Evolutionary conservation across 78 protist species (phyloP).

Genomic region (Dictyostelium capitatum): DNA sequence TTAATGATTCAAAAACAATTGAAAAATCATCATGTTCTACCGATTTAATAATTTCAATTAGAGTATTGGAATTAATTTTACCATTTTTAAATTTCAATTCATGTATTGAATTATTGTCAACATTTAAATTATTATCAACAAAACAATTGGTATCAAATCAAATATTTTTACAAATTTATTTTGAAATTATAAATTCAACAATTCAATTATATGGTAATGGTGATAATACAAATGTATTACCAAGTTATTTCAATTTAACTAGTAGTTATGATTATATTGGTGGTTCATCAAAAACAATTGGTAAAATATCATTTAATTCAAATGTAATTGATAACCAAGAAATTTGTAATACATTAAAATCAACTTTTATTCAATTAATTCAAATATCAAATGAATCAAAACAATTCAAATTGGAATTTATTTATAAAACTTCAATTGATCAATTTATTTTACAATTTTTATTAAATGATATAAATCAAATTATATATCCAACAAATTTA

Average conservation of each 20-base stretch:
- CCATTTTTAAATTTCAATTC: constrained; percentile 14
- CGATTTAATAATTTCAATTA: not conserved
- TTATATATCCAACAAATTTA: not conserved
- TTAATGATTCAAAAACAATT: not conserved
- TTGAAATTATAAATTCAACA: constrained; percentile 1
- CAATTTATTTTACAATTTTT: constrained; percentile 21
- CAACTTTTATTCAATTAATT: not conserved
- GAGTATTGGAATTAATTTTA: constrained; percentile 19
- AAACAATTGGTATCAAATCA: not conserved
- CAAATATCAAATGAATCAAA: not conserved
- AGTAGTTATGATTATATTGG: not conserved
- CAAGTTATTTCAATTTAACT: not conserved
- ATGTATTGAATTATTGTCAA: constrained; percentile 4
- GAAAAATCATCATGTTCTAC: not conserved
- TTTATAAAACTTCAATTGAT: not conserved
- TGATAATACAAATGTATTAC: not conserved
- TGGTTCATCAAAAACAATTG: not conserved
- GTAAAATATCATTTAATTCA: not conserved
- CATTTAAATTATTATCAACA: not conserved
- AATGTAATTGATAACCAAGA: not conserved
- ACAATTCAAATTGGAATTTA: not conserved
- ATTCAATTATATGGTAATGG: not conserved
- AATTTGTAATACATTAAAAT: not conserved
- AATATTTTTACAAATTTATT: constrained; percentile 3
- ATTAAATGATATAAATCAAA: constrained; percentile 12